A percentile compares a stretch with the other conserved stretches of the same genome.
Conservation (phyloP, 805 yeast species). For the Blastobotrys terrestris region DNA sequence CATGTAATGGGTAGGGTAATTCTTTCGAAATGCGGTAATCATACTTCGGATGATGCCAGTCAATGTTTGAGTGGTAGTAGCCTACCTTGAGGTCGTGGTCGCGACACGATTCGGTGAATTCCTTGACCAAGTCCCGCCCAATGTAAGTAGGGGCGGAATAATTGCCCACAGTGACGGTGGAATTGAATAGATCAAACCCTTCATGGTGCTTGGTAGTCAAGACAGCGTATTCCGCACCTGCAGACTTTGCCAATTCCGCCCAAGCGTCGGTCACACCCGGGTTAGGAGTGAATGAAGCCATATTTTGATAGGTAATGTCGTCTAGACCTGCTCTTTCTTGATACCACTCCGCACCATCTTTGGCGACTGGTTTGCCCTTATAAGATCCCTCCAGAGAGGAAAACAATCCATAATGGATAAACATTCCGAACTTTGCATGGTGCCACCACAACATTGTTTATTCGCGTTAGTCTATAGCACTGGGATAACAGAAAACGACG, state of each 20-base stretch:
- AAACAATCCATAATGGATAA: slow-evolving; percentile 17
- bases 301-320: slow-evolving; percentile 8
- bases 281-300: slow-evolving; percentile 7
- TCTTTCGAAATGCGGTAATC: slow-evolving; percentile 7
- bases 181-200: slow-evolving; percentile 15
- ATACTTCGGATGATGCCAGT: slow-evolving; percentile 18
- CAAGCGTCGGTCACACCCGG: slow-evolving; percentile 9
- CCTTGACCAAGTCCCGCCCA: slow-evolving; percentile 12
- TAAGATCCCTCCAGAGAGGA: slow-evolving; percentile 17
- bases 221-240: slow-evolving; percentile 16
- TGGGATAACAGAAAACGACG: background rate
- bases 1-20: slow-evolving; percentile 14
- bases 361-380: slow-evolving; percentile 9
- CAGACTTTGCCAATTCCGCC: slow-evolving; percentile 13
- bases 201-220: slow-evolving; percentile 19
- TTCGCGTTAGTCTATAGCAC: background rate
- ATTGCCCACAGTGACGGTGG: slow-evolving; percentile 6
- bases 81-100: slow-evolving; percentile 12
- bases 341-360: slow-evolving; percentile 16
- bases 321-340: slow-evolving; percentile 13
- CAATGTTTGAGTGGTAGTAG: slow-evolving; percentile 15
- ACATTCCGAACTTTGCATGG: slow-evolving; percentile 17
- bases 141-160: slow-evolving; percentile 4
- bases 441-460: slow-evolving; percentile 16
- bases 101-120: slow-evolving; percentile 10